phyloP scores from a whole-genome alignment of 2,329 filamentous ascomycete genomes.

The Xenosphaeropsis pyriputrescens region DNA sequence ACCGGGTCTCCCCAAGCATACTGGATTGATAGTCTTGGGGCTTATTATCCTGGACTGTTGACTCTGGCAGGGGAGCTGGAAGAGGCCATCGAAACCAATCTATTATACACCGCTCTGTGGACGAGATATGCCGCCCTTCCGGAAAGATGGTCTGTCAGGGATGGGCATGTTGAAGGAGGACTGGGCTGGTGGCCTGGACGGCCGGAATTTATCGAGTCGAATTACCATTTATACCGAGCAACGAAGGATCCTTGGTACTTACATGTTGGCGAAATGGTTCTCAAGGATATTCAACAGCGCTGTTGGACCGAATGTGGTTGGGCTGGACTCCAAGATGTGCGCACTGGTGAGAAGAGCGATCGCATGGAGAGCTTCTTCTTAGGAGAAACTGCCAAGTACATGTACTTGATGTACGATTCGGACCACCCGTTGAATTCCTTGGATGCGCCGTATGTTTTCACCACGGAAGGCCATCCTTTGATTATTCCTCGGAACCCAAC shows the following conservation, averaged over 20 bases:
- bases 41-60: conserved; percentile 85
- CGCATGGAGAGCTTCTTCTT: conserved; percentile 99
- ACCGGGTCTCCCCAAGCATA: conserved; percentile 80
- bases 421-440: conserved; percentile 77
- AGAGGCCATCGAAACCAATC: conserved; percentile 78
- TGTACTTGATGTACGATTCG: conserved; percentile 81
- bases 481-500: conserved; percentile 49
- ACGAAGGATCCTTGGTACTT: conserved; percentile 94
- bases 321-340: conserved; percentile 75
- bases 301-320: conserved; percentile 90
- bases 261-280: conserved; percentile 88
- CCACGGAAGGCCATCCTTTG: conserved; percentile 88
- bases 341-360: conserved; percentile 74
- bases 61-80: conserved; percentile 78
- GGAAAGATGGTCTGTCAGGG: conserved; percentile 82
- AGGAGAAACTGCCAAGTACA: conserved; percentile 89
- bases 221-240: conserved; percentile 87
- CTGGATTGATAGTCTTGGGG: conserved; percentile 93
- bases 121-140: conserved; percentile 87
- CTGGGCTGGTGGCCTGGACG: conserved; percentile 91
- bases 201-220: conserved; percentile 94
- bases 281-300: conserved; percentile 72
- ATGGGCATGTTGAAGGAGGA: conserved; percentile 71
- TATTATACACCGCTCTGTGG: conserved; percentile 89
- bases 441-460: conserved; percentile 84